phyloP scores from a whole-genome alignment of 208 protist species.

The Trypanosoma conorhini region DNA sequence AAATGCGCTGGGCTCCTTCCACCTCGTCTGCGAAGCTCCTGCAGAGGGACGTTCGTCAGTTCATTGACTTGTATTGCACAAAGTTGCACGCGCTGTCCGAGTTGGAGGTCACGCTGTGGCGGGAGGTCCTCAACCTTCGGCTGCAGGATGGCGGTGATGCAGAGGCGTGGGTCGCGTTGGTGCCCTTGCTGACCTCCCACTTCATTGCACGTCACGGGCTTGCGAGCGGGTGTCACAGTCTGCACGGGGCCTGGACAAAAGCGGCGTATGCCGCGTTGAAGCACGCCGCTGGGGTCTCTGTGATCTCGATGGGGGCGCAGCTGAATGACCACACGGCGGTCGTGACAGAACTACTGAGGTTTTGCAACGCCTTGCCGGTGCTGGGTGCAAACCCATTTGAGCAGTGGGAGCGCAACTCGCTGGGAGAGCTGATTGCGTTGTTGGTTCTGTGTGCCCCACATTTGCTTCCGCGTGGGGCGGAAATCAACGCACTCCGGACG shows the following conservation, averaged over 20 bases:
- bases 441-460: slow-evolving; percentile 29
- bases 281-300: slow-evolving; percentile 45
- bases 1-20: slow-evolving; percentile 22
- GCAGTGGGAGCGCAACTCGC: slow-evolving; percentile 56
- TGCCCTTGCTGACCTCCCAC: slow-evolving; percentile 62
- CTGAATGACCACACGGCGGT: slow-evolving; percentile 35
- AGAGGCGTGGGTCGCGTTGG: slow-evolving; percentile 34
- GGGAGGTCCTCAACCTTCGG: slow-evolving; percentile 37
- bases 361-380: slow-evolving; percentile 57
- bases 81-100: slow-evolving; percentile 50
- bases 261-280: slow-evolving; percentile 52
- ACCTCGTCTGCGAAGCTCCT: slow-evolving; percentile 29
- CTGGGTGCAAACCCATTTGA: slow-evolving; percentile 42
- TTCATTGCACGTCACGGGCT: slow-evolving; percentile 64
- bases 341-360: slow-evolving; percentile 45
- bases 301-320: slow-evolving; percentile 53
- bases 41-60: slow-evolving; percentile 35
- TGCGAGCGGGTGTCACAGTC: slow-evolving; percentile 39
- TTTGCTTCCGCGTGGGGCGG: neutral
- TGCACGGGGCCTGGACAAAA: slow-evolving; percentile 59
- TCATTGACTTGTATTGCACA: slow-evolving; percentile 61
- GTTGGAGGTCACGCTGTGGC: slow-evolving; percentile 69
- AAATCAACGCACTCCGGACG: neutral
- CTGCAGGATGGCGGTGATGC: slow-evolving; percentile 12
- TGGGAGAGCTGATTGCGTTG: slow-evolving; percentile 54